Conservation (phyloP, 2,329 filamentous ascomycete genomes). For the Eutypa lata region DNA sequence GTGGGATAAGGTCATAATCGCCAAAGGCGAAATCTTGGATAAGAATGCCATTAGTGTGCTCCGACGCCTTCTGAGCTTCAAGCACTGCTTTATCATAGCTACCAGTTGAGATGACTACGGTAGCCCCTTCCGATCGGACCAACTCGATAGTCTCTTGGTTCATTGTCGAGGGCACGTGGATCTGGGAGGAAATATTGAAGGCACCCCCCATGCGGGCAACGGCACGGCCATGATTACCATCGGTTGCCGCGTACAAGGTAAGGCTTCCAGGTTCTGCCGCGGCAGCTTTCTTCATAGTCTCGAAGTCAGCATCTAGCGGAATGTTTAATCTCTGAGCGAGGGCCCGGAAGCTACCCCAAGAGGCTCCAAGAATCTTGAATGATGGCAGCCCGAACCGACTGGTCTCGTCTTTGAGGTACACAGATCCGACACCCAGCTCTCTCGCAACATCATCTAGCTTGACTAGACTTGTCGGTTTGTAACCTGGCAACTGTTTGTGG, state of each 20-base stretch:
- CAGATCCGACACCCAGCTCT: conserved; percentile 52
- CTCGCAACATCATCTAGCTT: conserved; percentile 51
- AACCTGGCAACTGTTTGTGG: conserved; percentile 57
- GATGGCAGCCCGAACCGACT: conserved; percentile 65
- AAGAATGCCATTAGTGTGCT: conserved; percentile 45
- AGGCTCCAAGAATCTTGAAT: conserved; percentile 80
- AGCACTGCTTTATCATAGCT: conserved; percentile 63
- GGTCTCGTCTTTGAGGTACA: conserved; percentile 71
- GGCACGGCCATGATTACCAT: conserved; percentile 75
- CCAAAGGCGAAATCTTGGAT: conserved; percentile 68
- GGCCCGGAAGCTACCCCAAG: conserved; percentile 66
- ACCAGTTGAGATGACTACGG: conserved; percentile 51
- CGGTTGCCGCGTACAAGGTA: conserved; percentile 61
- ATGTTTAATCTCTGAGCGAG: conserved; percentile 41
- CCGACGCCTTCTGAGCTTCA: conserved; percentile 42
- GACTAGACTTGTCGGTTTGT: conserved; percentile 50
- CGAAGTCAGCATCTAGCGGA: conserved; percentile 29
- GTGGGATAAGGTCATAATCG: conserved; percentile 63
- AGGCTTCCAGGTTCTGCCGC: conserved; percentile 27
- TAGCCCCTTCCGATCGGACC: conserved; percentile 62
- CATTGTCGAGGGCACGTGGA: conserved; percentile 64
- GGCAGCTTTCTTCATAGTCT: not conserved
- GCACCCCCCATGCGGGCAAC: conserved; percentile 63
- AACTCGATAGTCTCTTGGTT: conserved; percentile 46
- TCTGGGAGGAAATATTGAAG: conserved; percentile 50